These are phyloP conservation scores for Hypoxylon sp. DNA, from an alignment of 2,329 filamentous ascomycete genomes.

Conservation along the genomic window DNA sequence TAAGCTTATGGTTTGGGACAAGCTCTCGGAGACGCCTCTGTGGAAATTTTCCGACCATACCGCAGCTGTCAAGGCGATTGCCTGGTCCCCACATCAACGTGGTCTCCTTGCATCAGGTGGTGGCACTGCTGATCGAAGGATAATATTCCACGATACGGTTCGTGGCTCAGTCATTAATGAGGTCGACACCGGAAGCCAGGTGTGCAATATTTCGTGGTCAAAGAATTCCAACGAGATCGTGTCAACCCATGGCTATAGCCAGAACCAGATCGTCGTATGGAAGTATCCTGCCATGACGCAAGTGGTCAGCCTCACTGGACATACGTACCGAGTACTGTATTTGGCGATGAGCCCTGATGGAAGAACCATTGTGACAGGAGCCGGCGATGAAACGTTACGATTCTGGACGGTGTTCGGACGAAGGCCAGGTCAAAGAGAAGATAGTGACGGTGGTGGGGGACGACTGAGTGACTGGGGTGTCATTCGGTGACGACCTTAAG, in stretches of 20 bases:
- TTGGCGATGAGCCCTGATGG: conserved; percentile 98
- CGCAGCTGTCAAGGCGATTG: conserved; percentile 96
- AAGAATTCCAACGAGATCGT: conserved; percentile 99
- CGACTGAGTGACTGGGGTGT: conserved; percentile 85
- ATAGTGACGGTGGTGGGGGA: conserved; percentile 71
- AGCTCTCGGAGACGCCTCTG: conserved; percentile 89
- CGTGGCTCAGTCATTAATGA: conserved; percentile 87
- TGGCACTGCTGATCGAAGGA: conserved; percentile 93
- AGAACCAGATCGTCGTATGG: conserved; percentile 99
- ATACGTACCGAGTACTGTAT: conserved; percentile 96
- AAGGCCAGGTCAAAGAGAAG: conserved; percentile 79
- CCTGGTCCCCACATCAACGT: conserved; percentile 97
- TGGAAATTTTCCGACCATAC: conserved; percentile 97
- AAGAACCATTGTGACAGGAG: conserved; percentile 92
- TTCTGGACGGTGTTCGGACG: conserved; percentile 98
- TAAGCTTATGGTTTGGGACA: conserved; percentile 99
- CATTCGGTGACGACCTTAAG: conserved; percentile 71
- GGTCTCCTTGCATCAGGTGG: conserved; percentile 95
- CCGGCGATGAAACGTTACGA: conserved; percentile 93
- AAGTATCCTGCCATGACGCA: conserved; percentile 99
- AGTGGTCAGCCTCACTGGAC: conserved; percentile 93
- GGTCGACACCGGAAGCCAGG: conserved; percentile 96
- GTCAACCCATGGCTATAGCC: conserved; percentile 95
- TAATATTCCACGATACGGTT: conserved; percentile 97
- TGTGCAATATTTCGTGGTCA: conserved; percentile 98